Evolutionary conservation across 176 grass and related monocot species (phyloP).

Genomic region (Tillandsia leiboldiana): DNA sequence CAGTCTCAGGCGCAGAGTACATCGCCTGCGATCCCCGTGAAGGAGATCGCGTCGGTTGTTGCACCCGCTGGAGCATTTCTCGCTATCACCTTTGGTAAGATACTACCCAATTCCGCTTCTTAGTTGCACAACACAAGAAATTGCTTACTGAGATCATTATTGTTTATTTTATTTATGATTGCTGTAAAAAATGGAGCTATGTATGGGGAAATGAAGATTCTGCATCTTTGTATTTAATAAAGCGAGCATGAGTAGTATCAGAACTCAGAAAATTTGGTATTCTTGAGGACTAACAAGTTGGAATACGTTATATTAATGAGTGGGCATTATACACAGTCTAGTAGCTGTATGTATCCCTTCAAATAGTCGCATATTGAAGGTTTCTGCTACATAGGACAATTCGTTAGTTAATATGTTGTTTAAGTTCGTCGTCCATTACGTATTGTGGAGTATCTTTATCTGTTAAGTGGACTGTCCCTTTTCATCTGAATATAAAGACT

Average conservation of each 20-base stretch:
- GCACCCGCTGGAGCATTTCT: slow-evolving; percentile 45
- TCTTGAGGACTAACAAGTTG: neutral
- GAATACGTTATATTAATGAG: neutral
- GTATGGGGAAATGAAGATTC: neutral
- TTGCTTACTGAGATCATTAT: neutral
- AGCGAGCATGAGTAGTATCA: too few species aligned
- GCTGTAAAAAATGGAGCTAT: neutral
- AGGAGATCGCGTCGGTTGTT: slow-evolving; percentile 32
- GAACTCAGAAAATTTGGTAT: neutral
- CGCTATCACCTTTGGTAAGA: slow-evolving; percentile 57
- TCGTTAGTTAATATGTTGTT: too few species aligned
- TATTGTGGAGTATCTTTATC: too few species aligned
- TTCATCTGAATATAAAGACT: too few species aligned
- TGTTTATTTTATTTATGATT: slow-evolving; percentile 3
- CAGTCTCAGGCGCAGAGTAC: slow-evolving; percentile 41
- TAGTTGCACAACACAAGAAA: neutral
- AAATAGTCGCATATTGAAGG: too few species aligned
- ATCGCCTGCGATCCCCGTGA: slow-evolving; percentile 17
- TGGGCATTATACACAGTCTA: neutral
- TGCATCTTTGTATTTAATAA: neutral
- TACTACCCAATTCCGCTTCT: slow-evolving; percentile 9
- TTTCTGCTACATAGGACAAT: too few species aligned
- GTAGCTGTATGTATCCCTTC: neutral
- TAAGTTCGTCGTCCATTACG: too few species aligned
- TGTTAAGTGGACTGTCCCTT: too few species aligned